These are phyloP conservation scores for Neurospora pannonica DNA, from an alignment of 495 filamentous ascomycete genomes.

Conservation along the genomic window DNA sequence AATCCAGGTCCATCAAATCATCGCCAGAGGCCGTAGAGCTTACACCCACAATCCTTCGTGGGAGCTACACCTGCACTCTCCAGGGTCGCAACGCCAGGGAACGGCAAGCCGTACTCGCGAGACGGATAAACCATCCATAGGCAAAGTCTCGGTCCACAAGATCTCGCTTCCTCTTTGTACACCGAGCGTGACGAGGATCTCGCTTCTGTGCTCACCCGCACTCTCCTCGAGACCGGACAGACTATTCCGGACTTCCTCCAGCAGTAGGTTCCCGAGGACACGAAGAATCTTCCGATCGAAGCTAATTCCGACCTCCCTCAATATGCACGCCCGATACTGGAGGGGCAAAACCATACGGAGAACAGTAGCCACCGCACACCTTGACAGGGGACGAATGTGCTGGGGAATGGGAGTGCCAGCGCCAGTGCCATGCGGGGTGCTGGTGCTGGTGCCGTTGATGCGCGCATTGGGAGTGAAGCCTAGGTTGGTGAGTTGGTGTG, in stretches of 20 bases:
- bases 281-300: not conserved
- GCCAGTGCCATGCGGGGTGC: slow-evolving; percentile 17
- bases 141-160: not conserved
- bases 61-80: not conserved
- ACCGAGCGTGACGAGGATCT: not conserved
- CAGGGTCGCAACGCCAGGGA: not conserved
- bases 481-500: slow-evolving; percentile 4
- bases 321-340: not conserved
- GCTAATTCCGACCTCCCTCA: not conserved
- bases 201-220: not conserved
- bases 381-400: slow-evolving; percentile 2
- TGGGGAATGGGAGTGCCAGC: slow-evolving; percentile 9
- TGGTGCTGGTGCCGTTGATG: slow-evolving; percentile 16
- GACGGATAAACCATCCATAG: not conserved
- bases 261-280: not conserved
- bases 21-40: not conserved
- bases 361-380: too few species aligned
- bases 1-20: not conserved
- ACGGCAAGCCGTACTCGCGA: not conserved
- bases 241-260: not conserved
- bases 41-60: not conserved
- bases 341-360: too few species aligned
- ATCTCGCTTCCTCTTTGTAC: not conserved
- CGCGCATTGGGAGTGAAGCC: slow-evolving; percentile 18
- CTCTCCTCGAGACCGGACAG: not conserved